Evolutionary conservation across 1,284 basidiomycete species (phyloP), one percentile per base, ranked within the genome.

Genomic region (Leccinum fuscescens): DNA sequence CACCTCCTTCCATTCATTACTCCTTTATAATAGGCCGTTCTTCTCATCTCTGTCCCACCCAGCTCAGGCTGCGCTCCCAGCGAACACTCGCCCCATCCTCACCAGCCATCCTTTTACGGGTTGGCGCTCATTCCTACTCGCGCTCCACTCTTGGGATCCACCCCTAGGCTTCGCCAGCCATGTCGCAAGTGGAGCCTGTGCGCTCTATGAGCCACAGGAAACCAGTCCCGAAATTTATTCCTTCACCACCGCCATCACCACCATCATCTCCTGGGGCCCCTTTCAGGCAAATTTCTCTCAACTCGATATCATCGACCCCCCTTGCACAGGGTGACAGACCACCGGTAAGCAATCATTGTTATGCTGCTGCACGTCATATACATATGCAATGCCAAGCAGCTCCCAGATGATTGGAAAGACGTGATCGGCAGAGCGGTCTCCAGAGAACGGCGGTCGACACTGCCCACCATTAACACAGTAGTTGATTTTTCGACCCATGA

Each of bases 191-290:
- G 61, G 71, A 72, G 39, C 72, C 70, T 54, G 61, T 57, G 58
- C 78, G 76, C 76, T 69, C 75, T 72, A 82, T 81, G 80, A 84
- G 82, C 70, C 84, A 86, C 71, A 79, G 87, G 56, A 89, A 89
- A 69, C 86, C 86, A 42, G 86, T 81, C 42, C 86, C 87, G 2
- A 75, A 74, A 59, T 86, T 83, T 71, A 78, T 86, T 31, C 86
- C 86, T 42, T 85, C 86, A 12, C 85, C 83, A 14, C 81, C 81
- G 54, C 72, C 78, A 9, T 81, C 82, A 4, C 82, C 76, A 44
- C 68, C 69, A 3, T 68, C 71, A 33, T 69, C 67, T 39, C 70
- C 70, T 60, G 64, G 69, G 17, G 68, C 68, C 49, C 69, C 72
- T 46, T 67, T 72, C 52, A 68, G 68, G 59, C 69, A 73, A 48